Conservation (phyloP, 2,329 filamentous ascomycete genomes). For the Colletotrichum lentis region DNA sequence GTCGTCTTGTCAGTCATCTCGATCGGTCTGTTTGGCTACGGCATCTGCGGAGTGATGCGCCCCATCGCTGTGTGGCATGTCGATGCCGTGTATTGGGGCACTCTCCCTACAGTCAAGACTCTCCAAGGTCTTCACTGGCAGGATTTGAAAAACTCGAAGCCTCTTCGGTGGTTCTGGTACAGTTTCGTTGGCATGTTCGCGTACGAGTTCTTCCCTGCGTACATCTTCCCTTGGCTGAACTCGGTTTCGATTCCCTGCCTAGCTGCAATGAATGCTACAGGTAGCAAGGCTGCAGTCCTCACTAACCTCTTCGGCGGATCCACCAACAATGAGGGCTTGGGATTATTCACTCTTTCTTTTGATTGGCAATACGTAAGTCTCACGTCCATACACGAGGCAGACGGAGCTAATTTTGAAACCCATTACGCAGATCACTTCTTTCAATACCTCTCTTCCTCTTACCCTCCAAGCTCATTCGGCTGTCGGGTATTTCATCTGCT, state of each 20-base stretch:
- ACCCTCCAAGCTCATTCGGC: slow-evolving; percentile 58
- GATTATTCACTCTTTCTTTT: slow-evolving; percentile 58
- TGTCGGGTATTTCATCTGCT: slow-evolving; percentile 58
- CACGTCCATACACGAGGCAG: background rate
- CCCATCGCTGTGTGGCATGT: slow-evolving; percentile 64
- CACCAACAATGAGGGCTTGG: slow-evolving; percentile 61
- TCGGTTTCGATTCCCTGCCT: slow-evolving; percentile 63
- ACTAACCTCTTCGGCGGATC: slow-evolving; percentile 62
- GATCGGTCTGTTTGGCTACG: slow-evolving; percentile 64
- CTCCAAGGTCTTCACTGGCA: slow-evolving; percentile 65
- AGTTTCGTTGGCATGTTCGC: slow-evolving; percentile 57
- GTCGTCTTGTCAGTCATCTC: slow-evolving; percentile 61
- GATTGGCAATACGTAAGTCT: slow-evolving; percentile 63
- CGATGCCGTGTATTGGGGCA: slow-evolving; percentile 65
- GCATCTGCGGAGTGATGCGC: slow-evolving; percentile 61
- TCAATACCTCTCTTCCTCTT: slow-evolving; percentile 61
- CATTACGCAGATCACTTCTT: slow-evolving; percentile 59
- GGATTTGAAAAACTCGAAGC: slow-evolving; percentile 58
- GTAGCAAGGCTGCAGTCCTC: slow-evolving; percentile 53
- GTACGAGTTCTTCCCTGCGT: slow-evolving; percentile 64
- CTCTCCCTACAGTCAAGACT: slow-evolving; percentile 60
- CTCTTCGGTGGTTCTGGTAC: slow-evolving; percentile 62
- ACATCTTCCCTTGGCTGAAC: slow-evolving; percentile 64
- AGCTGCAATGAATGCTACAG: slow-evolving; percentile 60
- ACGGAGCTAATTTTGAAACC: too few species aligned